These are phyloP conservation scores for Insectozyma bohioensis DNA, from an alignment of 1,139 yeast species.

Conservation along the genomic window DNA sequence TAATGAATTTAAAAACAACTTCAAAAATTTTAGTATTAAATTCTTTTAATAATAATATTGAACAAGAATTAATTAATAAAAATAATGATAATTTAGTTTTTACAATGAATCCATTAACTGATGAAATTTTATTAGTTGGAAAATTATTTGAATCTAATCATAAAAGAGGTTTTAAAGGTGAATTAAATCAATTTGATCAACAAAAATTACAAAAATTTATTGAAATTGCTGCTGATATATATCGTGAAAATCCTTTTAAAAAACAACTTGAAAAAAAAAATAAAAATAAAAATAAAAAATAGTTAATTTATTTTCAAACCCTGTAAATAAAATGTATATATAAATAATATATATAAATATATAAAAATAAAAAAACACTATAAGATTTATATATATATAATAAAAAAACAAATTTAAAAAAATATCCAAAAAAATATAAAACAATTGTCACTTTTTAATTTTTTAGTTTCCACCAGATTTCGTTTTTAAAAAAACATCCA, in stretches of 20 bases:
- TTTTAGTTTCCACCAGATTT: no score
- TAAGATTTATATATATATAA: no score
- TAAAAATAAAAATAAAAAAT: neutral
- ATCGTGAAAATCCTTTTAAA: slow-evolving; percentile 25
- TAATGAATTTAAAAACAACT: slow-evolving; percentile 71
- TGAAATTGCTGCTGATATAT: slow-evolving; percentile 29
- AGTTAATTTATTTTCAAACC: neutral
- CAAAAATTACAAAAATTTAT: slow-evolving; percentile 28
- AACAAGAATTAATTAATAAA: slow-evolving; percentile 49
- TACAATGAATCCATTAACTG: slow-evolving; percentile 70
- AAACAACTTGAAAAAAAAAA: neutral
- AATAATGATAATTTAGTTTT: slow-evolving; percentile 76
- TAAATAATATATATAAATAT: neutral
- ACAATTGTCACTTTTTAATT: no score
- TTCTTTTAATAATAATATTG: slow-evolving; percentile 27
- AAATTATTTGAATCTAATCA: slow-evolving; percentile 71
- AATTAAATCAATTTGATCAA: slow-evolving; percentile 24
- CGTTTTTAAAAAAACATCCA: no score
- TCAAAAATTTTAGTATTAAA: slow-evolving; percentile 61
- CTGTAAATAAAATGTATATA: neutral
- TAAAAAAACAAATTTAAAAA: no score
- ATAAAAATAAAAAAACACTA: no score
- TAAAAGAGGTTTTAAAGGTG: slow-evolving; percentile 35
- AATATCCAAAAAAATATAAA: no score
- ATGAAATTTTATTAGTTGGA: slow-evolving; percentile 71